Percentiles rank a stretch among this genome's conserved stretches.
Conservation (phyloP, 2,329 filamentous ascomycete species). For the Trichocomaceae sp. region DNA sequence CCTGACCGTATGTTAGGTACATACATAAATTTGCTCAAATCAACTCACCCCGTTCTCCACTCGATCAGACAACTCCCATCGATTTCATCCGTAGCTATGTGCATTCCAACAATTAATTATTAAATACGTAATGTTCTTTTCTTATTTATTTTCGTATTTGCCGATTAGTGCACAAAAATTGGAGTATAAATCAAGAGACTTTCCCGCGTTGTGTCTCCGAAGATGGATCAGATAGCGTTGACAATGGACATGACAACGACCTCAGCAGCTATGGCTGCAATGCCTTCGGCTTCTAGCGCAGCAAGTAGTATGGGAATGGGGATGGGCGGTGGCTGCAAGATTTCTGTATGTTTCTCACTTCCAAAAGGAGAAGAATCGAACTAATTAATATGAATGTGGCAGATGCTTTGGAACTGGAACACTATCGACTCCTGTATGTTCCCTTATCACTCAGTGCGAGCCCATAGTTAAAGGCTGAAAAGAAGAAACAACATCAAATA, state of each 20-base stretch:
- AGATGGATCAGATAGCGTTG: slow-evolving; percentile 5
- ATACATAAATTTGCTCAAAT: slow-evolving; percentile 14
- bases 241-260: background rate
- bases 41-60: slow-evolving; percentile 2
- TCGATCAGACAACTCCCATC: background rate
- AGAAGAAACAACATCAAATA: background rate
- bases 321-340: slow-evolving; percentile 23
- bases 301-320: slow-evolving; percentile 15
- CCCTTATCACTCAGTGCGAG: background rate
- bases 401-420: slow-evolving; percentile 81
- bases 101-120: too few species aligned
- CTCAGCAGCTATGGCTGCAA: background rate
- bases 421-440: slow-evolving; percentile 55
- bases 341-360: slow-evolving; percentile 21
- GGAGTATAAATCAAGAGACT: background rate
- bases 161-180: background rate
- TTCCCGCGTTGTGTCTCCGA: background rate
- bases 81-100: background rate
- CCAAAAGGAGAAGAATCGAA: background rate
- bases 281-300: background rate
- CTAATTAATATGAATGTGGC: background rate
- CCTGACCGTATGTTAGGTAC: background rate
- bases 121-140: background rate
- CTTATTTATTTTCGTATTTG: background rate
- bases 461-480: background rate